Evolutionary conservation across 176 grass and related monocot species (phyloP).

Genomic region (Puccinellia tenuiflora): DNA sequence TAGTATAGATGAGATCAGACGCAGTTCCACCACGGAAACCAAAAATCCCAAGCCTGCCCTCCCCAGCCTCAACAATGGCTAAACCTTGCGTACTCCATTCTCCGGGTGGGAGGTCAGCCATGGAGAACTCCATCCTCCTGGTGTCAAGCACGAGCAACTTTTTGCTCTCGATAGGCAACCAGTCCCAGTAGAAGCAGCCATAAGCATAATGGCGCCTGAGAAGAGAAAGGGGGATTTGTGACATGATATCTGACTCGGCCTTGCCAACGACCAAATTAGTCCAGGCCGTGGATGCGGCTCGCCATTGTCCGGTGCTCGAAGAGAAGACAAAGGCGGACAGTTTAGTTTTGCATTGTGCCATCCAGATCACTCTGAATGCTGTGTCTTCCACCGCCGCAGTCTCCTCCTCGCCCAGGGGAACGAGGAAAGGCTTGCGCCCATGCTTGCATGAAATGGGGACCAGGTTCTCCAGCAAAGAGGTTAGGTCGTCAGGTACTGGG

Average conservation of each 20-base stretch:
- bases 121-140: background rate
- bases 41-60: background rate
- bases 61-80: background rate
- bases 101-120: background rate
- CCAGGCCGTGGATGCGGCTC: background rate
- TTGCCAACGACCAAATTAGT: background rate
- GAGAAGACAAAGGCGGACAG: background rate
- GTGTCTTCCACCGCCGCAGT: background rate
- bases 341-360: background rate
- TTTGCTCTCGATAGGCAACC: accelerated
- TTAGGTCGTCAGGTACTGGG: background rate
- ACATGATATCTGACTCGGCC: background rate
- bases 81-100: background rate
- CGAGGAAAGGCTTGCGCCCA: too few species aligned
- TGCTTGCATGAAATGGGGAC: background rate
- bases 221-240: background rate
- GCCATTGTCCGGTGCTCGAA: background rate
- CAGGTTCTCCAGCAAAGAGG: background rate
- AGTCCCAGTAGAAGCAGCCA: background rate
- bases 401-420: background rate
- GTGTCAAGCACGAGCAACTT: background rate
- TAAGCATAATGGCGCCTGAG: background rate
- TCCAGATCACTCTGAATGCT: background rate
- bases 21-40: background rate
- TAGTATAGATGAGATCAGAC: background rate